Evolutionary conservation across 2,329 filamentous ascomycete genomes (phyloP).

Genomic region (Cordyceps fumosorosea): DNA sequence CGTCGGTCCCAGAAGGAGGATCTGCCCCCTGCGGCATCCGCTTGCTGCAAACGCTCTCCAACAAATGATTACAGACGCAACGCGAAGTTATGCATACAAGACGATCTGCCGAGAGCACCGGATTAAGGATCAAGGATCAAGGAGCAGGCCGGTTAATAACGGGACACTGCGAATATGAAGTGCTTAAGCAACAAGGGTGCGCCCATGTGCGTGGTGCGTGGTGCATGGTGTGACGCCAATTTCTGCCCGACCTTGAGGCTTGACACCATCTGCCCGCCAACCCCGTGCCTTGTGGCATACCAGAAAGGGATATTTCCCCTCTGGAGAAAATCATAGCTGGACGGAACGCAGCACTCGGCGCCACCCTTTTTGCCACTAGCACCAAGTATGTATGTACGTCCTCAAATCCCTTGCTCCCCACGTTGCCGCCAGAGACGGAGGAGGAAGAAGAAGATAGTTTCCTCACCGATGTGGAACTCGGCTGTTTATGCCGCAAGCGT

Average conservation of each 20-base stretch:
- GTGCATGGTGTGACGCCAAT: not conserved
- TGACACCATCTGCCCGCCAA: not conserved
- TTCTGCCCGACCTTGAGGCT: constrained; percentile 1
- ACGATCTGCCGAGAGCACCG: not conserved
- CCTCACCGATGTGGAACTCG: constrained; percentile 9
- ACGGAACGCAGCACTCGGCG: not conserved
- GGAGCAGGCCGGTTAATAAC: not conserved
- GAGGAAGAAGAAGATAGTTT: not conserved
- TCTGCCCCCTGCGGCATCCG: not conserved
- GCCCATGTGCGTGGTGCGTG: not conserved
- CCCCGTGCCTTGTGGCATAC: not conserved
- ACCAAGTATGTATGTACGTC: not conserved
- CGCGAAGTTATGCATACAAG: not conserved
- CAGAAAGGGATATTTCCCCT: not conserved
- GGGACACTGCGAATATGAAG: not conserved
- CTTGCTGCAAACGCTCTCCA: too few relatives aligned
- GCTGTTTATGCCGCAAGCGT: not conserved
- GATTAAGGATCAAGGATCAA: not conserved
- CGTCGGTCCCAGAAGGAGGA: not conserved
- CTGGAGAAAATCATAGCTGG: not conserved
- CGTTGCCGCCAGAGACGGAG: not conserved
- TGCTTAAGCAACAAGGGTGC: not conserved
- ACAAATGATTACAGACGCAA: not conserved
- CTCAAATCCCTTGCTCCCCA: not conserved
- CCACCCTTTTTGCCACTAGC: not conserved